A percentile compares a stretch with the other conserved stretches of the same genome.
Conservation (phyloP, 371 early-diverging fungal genomes). For the Mortierella sp. region DNA sequence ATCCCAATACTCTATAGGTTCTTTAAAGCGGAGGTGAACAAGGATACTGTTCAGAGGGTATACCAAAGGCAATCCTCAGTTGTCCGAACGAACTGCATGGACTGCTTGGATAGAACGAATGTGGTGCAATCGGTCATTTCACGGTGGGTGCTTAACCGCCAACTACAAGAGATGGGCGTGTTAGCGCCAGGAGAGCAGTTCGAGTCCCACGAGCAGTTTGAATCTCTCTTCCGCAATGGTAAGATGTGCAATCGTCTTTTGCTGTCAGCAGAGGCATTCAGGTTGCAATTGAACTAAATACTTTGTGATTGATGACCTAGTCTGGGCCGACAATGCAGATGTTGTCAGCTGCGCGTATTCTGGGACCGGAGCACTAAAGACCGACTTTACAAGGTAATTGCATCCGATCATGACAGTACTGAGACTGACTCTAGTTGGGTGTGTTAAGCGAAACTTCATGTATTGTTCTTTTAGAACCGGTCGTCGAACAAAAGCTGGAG, state of each 20-base stretch:
- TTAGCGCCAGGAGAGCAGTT: constrained; percentile 68
- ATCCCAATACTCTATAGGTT: constrained; percentile 5
- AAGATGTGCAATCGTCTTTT: neutral
- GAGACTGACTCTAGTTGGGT: neutral
- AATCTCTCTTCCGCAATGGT: constrained; percentile 57
- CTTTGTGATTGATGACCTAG: neutral
- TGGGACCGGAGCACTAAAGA: constrained; percentile 98
- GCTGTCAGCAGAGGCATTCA: no score
- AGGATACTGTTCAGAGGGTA: constrained; percentile 35
- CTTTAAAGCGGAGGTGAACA: constrained; percentile 30
- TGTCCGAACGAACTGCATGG: constrained; percentile 99
- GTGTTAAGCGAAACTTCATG: no score
- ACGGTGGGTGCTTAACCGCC: constrained; percentile 71
- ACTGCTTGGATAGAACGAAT: constrained; percentile 99
- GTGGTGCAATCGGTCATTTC: constrained; percentile 96
- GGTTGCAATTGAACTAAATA: no score
- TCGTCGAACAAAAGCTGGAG: constrained; percentile 84
- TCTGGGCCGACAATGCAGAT: constrained; percentile 93
- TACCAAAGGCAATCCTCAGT: constrained; percentile 80
- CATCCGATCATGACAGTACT: neutral
- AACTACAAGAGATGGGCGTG: constrained; percentile 73
- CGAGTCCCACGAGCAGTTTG: constrained; percentile 56
- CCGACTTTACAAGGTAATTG: constrained; percentile 89
- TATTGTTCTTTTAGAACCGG: constrained; percentile 71
- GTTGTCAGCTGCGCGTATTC: constrained; percentile 94